Percentiles rank a stretch among this genome's conserved stretches.
These are phyloP conservation scores for Misopates orontium DNA, from an alignment of 257 asterid species.

Conservation along the genomic window DNA sequence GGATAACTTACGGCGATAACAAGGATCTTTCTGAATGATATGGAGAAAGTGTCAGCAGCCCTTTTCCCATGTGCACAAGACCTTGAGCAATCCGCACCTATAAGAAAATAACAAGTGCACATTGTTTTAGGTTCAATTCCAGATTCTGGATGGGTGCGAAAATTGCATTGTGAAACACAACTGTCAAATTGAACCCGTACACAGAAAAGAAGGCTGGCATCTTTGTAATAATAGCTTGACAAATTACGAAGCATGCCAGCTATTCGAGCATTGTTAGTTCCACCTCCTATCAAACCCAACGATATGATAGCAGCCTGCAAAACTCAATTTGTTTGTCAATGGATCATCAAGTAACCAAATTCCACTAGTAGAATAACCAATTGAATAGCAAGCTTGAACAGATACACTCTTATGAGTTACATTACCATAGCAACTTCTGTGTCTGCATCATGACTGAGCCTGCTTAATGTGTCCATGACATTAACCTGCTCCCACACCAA, in stretches of 20 bases:
- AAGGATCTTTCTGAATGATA: constrained; percentile 83
- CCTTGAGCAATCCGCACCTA: constrained; percentile 99
- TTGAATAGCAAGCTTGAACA: not conserved
- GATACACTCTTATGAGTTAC: constrained; percentile 4
- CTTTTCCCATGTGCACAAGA: constrained; percentile 89
- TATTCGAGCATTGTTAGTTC: constrained; percentile 98
- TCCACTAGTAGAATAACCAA: too few species aligned
- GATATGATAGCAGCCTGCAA: constrained; percentile 83
- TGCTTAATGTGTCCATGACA: constrained; percentile 98
- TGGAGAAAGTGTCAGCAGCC: constrained; percentile 83
- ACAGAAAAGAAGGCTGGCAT: constrained; percentile 90
- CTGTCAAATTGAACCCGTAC: constrained; percentile 44
- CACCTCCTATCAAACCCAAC: constrained; percentile 95
- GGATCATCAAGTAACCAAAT: not conserved
- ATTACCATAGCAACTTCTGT: constrained; percentile 94
- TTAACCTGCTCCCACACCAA: constrained; percentile 65
- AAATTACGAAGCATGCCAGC: constrained; percentile 98
- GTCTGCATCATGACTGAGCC: constrained; percentile 98
- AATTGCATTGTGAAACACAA: not conserved
- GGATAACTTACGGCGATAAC: constrained; percentile 72
- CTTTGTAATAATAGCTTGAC: constrained; percentile 95
- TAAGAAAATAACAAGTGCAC: constrained; percentile 19
- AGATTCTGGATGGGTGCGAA: constrained; percentile 1
- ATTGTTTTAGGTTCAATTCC: constrained; percentile 2
- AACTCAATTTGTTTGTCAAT: constrained; percentile 19